Conservation (phyloP, 176 grass and related monocot species). For the Eragrostis curvula region DNA sequence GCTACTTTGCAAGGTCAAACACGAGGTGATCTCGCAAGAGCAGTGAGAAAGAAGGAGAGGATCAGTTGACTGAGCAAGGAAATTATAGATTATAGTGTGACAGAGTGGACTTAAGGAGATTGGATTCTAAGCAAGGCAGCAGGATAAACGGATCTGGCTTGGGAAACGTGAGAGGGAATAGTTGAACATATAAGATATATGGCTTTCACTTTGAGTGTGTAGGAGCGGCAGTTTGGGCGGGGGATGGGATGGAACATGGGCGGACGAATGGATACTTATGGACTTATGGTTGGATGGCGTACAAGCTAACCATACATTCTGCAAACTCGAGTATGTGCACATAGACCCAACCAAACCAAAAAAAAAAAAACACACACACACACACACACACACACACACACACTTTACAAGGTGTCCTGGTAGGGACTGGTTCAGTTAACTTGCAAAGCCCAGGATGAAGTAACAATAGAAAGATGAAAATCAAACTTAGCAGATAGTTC, state of each 20-base stretch:
- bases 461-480: neutral
- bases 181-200: neutral
- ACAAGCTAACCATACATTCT: slow-evolving; percentile 23
- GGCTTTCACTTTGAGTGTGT: slow-evolving; percentile 26
- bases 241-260: slow-evolving; percentile 1
- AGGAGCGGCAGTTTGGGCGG: slow-evolving; percentile 13
- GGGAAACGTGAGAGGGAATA: slow-evolving; percentile 4
- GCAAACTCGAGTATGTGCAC: neutral
- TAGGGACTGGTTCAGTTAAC: neutral
- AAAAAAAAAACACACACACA: no score
- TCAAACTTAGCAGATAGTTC: neutral
- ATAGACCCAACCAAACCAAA: no score
- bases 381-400: no score
- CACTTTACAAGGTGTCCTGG: neutral
- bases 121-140: slow-evolving; percentile 28
- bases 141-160: slow-evolving; percentile 34
- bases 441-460: neutral
- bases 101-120: slow-evolving; percentile 16
- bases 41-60: neutral
- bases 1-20: slow-evolving; percentile 32
- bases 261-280: slow-evolving; percentile 9
- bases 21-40: slow-evolving; percentile 7
- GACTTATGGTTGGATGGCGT: slow-evolving; percentile 36
- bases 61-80: slow-evolving; percentile 12
- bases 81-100: neutral